Evolutionary conservation across 306 rosid genomes (phyloP), one percentile per base, ranked within the genome.

Genomic region (Dryas octopetala): DNA sequence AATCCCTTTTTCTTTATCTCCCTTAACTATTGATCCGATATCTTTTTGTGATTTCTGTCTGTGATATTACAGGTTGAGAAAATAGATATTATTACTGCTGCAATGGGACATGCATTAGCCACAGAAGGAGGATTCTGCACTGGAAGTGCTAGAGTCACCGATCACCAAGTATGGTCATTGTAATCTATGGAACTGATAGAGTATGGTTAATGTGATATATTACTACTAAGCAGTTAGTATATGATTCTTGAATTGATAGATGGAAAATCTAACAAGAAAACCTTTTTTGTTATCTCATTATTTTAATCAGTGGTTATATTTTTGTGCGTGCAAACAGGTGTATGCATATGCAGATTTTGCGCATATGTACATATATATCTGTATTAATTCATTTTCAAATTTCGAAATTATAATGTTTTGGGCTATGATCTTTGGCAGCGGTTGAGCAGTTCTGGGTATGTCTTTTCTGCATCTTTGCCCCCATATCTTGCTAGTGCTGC

Each of bases 51-150:
- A 86, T 80, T 83, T 69, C 69, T 70, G 79, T 66, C 55, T 73
- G 57, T 74, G 75, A 60, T 61, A 52, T 72, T 84, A 81, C 90
- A 90, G 99, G 87, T 82, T 85, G 99, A 86, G 32, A 90, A 96
- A 83, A 81, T 96, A 80, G 99, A 96, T 71, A 91, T 96, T 78
- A 81, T 96, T 73, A 96, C 99, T 51, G 98, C 99, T 79, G 89
- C 98, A 61, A 89, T 96, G 99, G 99, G 99, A 78, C 94, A 92
- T 78, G 96, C 98, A 70, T 83, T 96, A 80, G 99, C 99, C 23
- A 53, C 98, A 45, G 99, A 92, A 83, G 99, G 99, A 80, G 99
- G 99, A 76, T 96, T 96, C 86, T 92, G 99, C 91, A 96, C 97
- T 1, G 99, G 98, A 84, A 96, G 81, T 79, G 83, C 97, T 62